Evolutionary conservation across 345 rosid genomes (phyloP).

Genomic region (Eucalyptus caleyi): DNA sequence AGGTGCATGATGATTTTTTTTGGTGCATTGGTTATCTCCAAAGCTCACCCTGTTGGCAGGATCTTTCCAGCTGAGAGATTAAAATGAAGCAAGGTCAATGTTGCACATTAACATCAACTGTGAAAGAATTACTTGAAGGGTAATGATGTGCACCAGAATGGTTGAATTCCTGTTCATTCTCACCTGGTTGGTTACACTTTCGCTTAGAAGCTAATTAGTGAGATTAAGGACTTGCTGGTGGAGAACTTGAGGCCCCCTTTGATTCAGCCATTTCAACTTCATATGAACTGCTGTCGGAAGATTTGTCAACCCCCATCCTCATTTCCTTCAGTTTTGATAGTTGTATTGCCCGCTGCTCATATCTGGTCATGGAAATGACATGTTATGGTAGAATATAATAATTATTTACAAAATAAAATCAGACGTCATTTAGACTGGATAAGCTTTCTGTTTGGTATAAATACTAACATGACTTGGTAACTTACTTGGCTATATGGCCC

Average conservation of each 20-base stretch:
- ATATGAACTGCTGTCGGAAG: constrained; percentile 2
- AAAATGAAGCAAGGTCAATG: not conserved
- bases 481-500: constrained; percentile 53
- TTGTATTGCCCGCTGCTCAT: constrained; percentile 38
- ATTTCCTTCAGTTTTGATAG: constrained; percentile 22
- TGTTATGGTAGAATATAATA: not conserved
- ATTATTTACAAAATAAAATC: not conserved
- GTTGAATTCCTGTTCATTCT: not conserved
- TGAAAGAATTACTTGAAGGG: not conserved
- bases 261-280: constrained; percentile 66
- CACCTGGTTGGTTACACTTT: not conserved
- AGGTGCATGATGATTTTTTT: not conserved
- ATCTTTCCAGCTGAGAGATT: not conserved
- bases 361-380: constrained; percentile 10
- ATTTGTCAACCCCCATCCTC: constrained; percentile 12
- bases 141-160: not conserved
- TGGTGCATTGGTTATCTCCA: not conserved
- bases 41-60: not conserved
- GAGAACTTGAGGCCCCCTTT: constrained; percentile 3
- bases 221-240: constrained; percentile 11
- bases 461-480: not conserved
- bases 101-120: not conserved
- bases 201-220: not conserved
- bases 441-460: not conserved
- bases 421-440: not conserved